phyloP scores from a whole-genome alignment of 305 asterid genomes.

The Fraxinus latifolia region DNA sequence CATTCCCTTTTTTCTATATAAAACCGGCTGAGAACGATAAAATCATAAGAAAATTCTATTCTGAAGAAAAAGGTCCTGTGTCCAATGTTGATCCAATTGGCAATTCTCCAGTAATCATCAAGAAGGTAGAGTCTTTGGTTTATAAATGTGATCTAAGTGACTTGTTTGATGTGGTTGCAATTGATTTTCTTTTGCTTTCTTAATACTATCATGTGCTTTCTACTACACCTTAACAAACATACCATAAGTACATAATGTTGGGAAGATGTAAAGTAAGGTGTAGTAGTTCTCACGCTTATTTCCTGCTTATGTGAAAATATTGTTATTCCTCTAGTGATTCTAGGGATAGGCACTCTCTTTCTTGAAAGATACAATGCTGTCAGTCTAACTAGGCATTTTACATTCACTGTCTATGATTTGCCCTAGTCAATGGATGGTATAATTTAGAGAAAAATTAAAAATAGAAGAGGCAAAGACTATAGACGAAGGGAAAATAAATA shows the following conservation, averaged over 20 bases:
- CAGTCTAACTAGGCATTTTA: slow-evolving; percentile 2
- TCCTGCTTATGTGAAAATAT: background rate
- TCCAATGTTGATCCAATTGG: slow-evolving; percentile 91
- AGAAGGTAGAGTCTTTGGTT: slow-evolving; percentile 55
- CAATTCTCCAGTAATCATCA: slow-evolving; percentile 91
- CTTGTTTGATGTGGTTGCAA: slow-evolving; percentile 9
- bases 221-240: background rate
- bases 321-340: background rate
- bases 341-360: background rate
- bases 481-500: background rate
- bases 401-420: background rate
- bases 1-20: slow-evolving; percentile 90
- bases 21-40: slow-evolving; percentile 69
- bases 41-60: slow-evolving; percentile 75
- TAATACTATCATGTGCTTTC: background rate
- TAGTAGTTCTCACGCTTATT: background rate
- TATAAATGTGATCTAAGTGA: background rate
- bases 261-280: background rate
- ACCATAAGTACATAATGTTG: background rate
- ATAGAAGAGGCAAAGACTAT: background rate
- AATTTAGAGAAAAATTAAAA: background rate
- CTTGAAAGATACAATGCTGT: background rate
- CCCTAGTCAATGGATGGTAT: background rate
- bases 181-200: slow-evolving; percentile 9
- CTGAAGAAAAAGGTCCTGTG: slow-evolving; percentile 82